Conservation (phyloP, 2,329 filamentous ascomycete species). For the Didymella keratinophila region DNA sequence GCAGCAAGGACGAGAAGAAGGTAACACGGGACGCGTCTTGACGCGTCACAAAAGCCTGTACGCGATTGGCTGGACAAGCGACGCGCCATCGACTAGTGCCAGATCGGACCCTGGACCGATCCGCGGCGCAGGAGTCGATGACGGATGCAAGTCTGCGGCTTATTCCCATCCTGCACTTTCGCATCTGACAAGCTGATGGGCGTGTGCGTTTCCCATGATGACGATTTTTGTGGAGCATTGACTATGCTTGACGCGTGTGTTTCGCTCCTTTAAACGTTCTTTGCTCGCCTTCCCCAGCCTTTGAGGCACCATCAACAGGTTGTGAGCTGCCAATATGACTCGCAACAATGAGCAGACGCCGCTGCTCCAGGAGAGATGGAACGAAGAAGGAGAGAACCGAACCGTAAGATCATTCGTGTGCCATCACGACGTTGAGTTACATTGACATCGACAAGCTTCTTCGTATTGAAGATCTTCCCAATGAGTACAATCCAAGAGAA, state of each 20-base stretch:
- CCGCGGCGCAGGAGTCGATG: constrained; percentile 13
- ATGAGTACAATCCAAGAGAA: constrained; percentile 56
- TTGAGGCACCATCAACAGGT: neutral
- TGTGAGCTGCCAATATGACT: constrained; percentile 26
- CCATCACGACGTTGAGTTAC: neutral
- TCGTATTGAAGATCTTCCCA: constrained; percentile 40
- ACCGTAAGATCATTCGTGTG: constrained; percentile 35
- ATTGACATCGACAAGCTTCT: constrained; percentile 25
- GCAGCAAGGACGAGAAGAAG: neutral
- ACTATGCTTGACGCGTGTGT: constrained; percentile 15
- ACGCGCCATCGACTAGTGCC: neutral
- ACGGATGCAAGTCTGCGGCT: constrained; percentile 14
- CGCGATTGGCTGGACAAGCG: neutral
- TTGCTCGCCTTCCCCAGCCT: neutral
- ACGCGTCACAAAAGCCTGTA: neutral
- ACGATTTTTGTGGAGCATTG: constrained; percentile 12
- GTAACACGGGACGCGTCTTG: neutral
- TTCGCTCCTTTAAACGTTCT: neutral
- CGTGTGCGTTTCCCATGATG: constrained; percentile 13
- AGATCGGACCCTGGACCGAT: constrained; percentile 10
- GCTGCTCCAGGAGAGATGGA: constrained; percentile 46
- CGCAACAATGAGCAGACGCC: constrained; percentile 50
- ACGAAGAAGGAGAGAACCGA: constrained; percentile 44
- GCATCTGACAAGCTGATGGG: constrained; percentile 4
- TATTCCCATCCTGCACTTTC: constrained; percentile 4